A percentile compares a stretch with the other conserved stretches of the same genome.
Evolutionary conservation across 306 rosid genomes (phyloP).

Genomic region (Vachellia pachyceras): DNA sequence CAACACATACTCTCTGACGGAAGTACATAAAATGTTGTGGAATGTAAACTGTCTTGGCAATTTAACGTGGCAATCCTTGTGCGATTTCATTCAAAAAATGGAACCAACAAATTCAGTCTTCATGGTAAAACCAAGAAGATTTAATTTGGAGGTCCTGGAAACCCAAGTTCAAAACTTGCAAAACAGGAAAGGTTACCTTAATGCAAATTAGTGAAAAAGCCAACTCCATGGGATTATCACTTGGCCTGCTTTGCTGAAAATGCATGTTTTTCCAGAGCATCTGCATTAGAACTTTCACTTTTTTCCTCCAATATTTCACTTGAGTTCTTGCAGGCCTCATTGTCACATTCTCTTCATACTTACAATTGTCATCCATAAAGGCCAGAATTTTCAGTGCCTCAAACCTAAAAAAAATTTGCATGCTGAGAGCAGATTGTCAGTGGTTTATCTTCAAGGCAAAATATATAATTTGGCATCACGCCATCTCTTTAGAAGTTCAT

Average conservation of each 20-base stretch:
- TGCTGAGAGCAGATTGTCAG: conserved; percentile 26
- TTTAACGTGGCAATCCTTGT: conserved; percentile 60
- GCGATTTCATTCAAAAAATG: conserved; percentile 60
- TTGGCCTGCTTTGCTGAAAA: conserved; percentile 60
- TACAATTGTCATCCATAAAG: conserved; percentile 53
- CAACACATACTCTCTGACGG: conserved; percentile 67
- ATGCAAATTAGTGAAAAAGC: conserved; percentile 66
- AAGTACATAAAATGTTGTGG: conserved; percentile 63
- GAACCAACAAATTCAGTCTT: conserved; percentile 38
- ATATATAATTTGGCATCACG: neutral
- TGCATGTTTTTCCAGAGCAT: conserved; percentile 54
- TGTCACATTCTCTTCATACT: conserved; percentile 44
- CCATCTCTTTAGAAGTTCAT: conserved; percentile 49
- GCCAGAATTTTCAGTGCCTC: conserved; percentile 57
- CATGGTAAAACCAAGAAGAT: neutral
- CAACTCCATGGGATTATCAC: conserved; percentile 63
- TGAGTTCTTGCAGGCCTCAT: conserved; percentile 40
- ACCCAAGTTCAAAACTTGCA: conserved; percentile 48
- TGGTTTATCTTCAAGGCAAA: neutral
- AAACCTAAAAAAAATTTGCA: conserved; percentile 43
- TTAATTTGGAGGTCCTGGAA: neutral
- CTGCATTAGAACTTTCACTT: conserved; percentile 48
- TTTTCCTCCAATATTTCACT: conserved; percentile 39
- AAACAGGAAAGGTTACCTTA: conserved; percentile 46
- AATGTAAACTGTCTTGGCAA: conserved; percentile 53